These are phyloP conservation scores for Austroboletus eburneus DNA, from an alignment of 768 basidiomycete genomes.

Conservation along the genomic window DNA sequence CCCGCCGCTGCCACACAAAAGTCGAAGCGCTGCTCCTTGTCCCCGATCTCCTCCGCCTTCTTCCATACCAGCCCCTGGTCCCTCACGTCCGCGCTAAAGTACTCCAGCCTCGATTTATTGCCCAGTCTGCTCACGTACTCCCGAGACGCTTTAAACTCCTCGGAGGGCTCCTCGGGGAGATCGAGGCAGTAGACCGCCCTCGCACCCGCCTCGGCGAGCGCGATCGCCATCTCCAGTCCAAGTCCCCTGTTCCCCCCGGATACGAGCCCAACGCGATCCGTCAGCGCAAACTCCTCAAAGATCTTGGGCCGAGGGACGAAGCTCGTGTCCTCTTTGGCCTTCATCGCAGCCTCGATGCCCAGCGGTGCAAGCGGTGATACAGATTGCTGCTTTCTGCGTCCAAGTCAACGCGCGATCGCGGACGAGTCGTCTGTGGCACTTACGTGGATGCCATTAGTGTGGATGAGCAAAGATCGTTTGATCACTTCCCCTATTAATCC, in stretches of 20 bases:
- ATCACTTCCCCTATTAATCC: too few relatives aligned
- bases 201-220: conserved; percentile 69
- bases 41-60: conserved; percentile 54
- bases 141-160: conserved; percentile 51
- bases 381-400: conserved; percentile 32
- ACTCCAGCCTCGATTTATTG: conserved; percentile 48
- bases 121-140: conserved; percentile 49
- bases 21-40: conserved; percentile 68
- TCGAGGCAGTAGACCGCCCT: conserved; percentile 68
- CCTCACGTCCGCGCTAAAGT: conserved; percentile 60
- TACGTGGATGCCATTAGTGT: conserved; percentile 11
- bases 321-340: conserved; percentile 35
- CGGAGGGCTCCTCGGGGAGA: conserved; percentile 50
- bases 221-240: conserved; percentile 81
- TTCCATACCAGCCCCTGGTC: conserved; percentile 60
- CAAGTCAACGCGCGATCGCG: neutral
- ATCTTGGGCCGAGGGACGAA: conserved; percentile 44
- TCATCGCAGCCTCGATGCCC: conserved; percentile 57
- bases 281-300: conserved; percentile 55
- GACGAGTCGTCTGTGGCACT: neutral
- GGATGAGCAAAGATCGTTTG: neutral
- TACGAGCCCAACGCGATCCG: conserved; percentile 55
- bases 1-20: conserved; percentile 78
- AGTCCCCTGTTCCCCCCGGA: conserved; percentile 66
- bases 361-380: conserved; percentile 55